Evolutionary conservation across 2,329 filamentous ascomycete genomes (phyloP).

Genomic region (Trichophyton mentagrophytes): DNA sequence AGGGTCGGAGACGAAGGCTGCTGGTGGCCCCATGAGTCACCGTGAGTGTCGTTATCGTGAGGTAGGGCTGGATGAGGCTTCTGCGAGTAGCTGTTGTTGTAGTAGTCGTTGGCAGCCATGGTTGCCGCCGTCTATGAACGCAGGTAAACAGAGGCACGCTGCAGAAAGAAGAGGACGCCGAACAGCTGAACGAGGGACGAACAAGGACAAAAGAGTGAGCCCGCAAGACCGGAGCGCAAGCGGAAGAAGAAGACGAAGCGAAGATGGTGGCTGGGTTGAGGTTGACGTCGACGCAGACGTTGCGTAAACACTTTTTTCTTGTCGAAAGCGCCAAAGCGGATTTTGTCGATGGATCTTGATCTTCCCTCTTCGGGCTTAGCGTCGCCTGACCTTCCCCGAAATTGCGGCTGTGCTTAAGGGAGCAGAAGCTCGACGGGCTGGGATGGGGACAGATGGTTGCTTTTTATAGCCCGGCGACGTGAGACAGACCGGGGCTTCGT

Average conservation of each 20-base stretch:
- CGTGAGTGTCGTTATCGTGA: background rate
- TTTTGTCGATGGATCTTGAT: background rate
- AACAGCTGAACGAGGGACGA: background rate
- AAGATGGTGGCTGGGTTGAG: background rate
- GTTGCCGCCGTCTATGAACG: background rate
- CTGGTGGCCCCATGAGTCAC: background rate
- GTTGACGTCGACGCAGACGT: background rate
- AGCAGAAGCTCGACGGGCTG: background rate
- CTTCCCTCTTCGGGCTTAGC: background rate
- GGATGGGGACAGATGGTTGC: background rate
- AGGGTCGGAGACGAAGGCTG: slow-evolving; percentile 3
- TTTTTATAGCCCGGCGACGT: background rate
- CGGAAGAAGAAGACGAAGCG: too few relatives aligned
- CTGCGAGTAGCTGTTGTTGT: slow-evolving; percentile 7
- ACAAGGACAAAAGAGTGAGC: background rate
- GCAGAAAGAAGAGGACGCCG: background rate
- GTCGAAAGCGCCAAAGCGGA: background rate
- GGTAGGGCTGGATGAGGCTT: slow-evolving; percentile 1
- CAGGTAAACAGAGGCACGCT: background rate
- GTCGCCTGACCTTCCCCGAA: background rate
- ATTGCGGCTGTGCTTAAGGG: background rate
- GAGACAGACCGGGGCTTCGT: background rate
- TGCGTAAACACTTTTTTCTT: background rate
- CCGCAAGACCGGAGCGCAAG: background rate
- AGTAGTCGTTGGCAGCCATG: slow-evolving; percentile 34